A percentile compares a stretch with the other conserved stretches of the same genome.
phyloP scores from a whole-genome alignment of 2,329 filamentous ascomycete genomes.

The Claviceps fusiformis region DNA sequence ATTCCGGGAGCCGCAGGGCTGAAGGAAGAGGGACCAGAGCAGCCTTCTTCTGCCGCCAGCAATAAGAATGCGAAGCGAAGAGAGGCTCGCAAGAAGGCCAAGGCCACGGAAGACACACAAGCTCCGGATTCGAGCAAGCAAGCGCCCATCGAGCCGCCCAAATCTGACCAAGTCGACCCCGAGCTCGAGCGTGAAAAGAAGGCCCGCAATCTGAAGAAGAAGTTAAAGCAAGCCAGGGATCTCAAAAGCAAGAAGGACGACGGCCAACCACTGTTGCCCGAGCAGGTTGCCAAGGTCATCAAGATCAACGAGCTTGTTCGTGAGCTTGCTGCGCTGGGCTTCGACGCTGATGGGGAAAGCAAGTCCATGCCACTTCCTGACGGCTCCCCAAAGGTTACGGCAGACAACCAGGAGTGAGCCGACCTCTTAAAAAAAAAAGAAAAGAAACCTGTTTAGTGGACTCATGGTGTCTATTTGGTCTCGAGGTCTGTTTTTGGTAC shows the following conservation, averaged over 20 bases:
- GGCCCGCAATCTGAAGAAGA: slow-evolving; percentile 82
- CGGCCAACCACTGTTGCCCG: slow-evolving; percentile 70
- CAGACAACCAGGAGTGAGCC: background rate
- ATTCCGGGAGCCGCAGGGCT: slow-evolving; percentile 61
- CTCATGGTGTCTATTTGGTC: background rate
- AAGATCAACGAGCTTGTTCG: slow-evolving; percentile 90
- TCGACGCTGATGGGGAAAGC: slow-evolving; percentile 62
- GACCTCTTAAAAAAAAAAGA: background rate
- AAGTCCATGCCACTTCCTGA: slow-evolving; percentile 16
- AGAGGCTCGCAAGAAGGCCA: slow-evolving; percentile 42
- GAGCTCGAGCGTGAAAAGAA: slow-evolving; percentile 84
- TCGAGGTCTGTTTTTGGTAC: background rate
- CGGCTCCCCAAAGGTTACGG: background rate
- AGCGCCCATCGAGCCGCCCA: slow-evolving; percentile 10
- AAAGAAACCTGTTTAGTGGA: background rate
- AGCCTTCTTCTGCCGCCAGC: slow-evolving; percentile 36
- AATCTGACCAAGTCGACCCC: slow-evolving; percentile 40
- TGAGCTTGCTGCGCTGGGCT: slow-evolving; percentile 73
- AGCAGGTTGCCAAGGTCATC: slow-evolving; percentile 95
- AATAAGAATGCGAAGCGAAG: slow-evolving; percentile 79
- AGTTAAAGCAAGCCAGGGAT: slow-evolving; percentile 84
- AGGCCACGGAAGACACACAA: slow-evolving; percentile 42
- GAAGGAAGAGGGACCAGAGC: slow-evolving; percentile 34
- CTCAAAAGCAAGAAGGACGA: slow-evolving; percentile 82
- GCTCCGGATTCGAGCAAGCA: slow-evolving; percentile 40